A percentile compares a stretch with the other conserved stretches of the same genome.
Conservation (phyloP, 345 rosid genomes). For the Geranium rotundifolium region DNA sequence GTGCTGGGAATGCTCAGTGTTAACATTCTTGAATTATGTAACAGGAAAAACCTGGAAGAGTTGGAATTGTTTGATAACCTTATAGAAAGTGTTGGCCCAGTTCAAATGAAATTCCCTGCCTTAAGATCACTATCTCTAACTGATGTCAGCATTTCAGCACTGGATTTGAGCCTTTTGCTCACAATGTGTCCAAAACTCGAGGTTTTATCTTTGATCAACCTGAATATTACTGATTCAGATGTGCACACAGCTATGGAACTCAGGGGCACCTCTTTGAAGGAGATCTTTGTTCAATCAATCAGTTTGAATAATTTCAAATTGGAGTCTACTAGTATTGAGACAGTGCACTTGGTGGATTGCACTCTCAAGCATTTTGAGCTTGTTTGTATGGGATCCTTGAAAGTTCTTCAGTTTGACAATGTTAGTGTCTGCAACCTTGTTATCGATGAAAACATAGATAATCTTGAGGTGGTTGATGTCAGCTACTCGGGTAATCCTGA, state of each 20-base stretch:
- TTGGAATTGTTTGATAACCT: conserved; percentile 43
- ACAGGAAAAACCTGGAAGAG: conserved; percentile 63
- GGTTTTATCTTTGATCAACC: conserved; percentile 49
- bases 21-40: conserved; percentile 71
- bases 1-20: conserved; percentile 51
- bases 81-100: conserved; percentile 60
- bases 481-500: conserved; percentile 65
- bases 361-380: conserved; percentile 65
- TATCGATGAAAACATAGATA: conserved; percentile 50
- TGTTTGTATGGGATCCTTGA: conserved; percentile 62
- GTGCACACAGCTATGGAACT: conserved; percentile 59
- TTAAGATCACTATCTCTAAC: conserved; percentile 67
- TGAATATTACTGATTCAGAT: conserved; percentile 64
- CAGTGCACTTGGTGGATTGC: conserved; percentile 63
- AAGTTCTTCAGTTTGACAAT: conserved; percentile 64
- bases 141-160: conserved; percentile 54
- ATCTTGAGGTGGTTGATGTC: conserved; percentile 63
- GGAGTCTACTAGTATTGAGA: conserved; percentile 74
- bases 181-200: conserved; percentile 59
- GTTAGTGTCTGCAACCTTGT: conserved; percentile 58
- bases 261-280: conserved; percentile 48
- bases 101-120: conserved; percentile 63
- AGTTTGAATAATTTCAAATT: conserved; percentile 64
- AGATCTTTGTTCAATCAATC: conserved; percentile 47
- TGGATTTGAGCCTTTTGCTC: conserved; percentile 70